Evolutionary conservation across 1,284 basidiomycete species (phyloP).

Genomic region (Trichosporon faecale): DNA sequence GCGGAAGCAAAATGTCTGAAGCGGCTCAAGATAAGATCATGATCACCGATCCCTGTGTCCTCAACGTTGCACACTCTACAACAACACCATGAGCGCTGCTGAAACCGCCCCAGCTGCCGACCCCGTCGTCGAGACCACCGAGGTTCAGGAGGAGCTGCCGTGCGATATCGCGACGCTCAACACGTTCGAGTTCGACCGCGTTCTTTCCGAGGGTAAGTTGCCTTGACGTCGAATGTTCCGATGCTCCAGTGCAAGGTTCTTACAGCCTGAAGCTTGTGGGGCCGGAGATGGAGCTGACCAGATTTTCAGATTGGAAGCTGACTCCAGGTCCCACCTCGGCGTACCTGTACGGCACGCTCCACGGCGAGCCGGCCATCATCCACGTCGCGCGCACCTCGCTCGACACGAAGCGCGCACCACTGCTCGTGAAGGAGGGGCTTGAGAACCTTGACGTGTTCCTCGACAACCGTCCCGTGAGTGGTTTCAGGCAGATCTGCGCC

Average conservation of each 20-base stretch:
- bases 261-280: not conserved
- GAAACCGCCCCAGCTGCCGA: not conserved
- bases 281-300: not conserved
- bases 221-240: not conserved
- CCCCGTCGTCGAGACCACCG: not conserved
- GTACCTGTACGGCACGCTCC: slow-evolving; percentile 55
- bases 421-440: slow-evolving; percentile 28
- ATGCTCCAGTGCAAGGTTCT: not conserved
- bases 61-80: not conserved
- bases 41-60: not conserved
- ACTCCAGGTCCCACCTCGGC: slow-evolving; percentile 57
- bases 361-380: slow-evolving; percentile 57
- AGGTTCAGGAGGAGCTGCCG: not conserved
- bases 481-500: not conserved
- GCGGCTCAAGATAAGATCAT: not conserved
- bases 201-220: slow-evolving; percentile 60
- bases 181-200: slow-evolving; percentile 57
- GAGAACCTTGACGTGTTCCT: slow-evolving; percentile 37
- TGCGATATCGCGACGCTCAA: slow-evolving; percentile 37
- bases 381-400: slow-evolving; percentile 62
- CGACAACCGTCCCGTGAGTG: slow-evolving; percentile 42
- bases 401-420: slow-evolving; percentile 39
- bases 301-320: not conserved
- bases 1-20: slow-evolving; percentile 6
- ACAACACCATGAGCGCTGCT: not conserved